Conservation (phyloP, 805 yeast species). For the Ogataea nonfermentans region DNA sequence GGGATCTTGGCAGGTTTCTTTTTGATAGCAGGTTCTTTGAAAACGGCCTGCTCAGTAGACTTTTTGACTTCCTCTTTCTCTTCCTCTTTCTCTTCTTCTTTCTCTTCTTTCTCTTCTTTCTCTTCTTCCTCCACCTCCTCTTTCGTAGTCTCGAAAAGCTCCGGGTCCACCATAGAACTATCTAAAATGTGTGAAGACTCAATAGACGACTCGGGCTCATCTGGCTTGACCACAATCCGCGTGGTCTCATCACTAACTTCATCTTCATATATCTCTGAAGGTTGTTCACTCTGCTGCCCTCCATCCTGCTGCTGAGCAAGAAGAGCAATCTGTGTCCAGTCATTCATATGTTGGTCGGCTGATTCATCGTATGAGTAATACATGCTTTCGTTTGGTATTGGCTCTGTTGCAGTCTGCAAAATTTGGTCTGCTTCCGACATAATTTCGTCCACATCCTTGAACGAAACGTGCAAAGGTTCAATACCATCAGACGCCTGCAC, state of each 20-base stretch:
- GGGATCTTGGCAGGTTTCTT: background rate
- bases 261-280: constrained; percentile 18
- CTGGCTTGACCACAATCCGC: constrained; percentile 1
- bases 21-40: constrained; percentile 1
- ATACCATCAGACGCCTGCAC: too few relatives aligned
- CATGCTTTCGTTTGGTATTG: constrained; percentile 1
- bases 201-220: background rate
- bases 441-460: constrained; percentile 1
- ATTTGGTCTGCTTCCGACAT: constrained; percentile 7
- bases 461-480: too few relatives aligned
- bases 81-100: constrained; percentile 11
- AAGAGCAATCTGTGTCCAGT: constrained; percentile 6
- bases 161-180: constrained; percentile 1
- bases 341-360: background rate
- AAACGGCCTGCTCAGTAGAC: too few relatives aligned
- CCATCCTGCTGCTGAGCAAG: constrained; percentile 1
- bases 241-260: constrained; percentile 12
- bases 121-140: constrained; percentile 1
- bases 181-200: background rate
- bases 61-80: constrained; percentile 8
- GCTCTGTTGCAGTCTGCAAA: background rate
- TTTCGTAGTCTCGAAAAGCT: constrained; percentile 2
- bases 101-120: constrained; percentile 1
- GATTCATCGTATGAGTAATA: constrained; percentile 5
- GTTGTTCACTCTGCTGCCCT: constrained; percentile 1